A percentile compares a stretch with the other conserved stretches of the same genome.
Conservation (phyloP, 2,329 filamentous ascomycete genomes). For the Ascosphaera apis region DNA sequence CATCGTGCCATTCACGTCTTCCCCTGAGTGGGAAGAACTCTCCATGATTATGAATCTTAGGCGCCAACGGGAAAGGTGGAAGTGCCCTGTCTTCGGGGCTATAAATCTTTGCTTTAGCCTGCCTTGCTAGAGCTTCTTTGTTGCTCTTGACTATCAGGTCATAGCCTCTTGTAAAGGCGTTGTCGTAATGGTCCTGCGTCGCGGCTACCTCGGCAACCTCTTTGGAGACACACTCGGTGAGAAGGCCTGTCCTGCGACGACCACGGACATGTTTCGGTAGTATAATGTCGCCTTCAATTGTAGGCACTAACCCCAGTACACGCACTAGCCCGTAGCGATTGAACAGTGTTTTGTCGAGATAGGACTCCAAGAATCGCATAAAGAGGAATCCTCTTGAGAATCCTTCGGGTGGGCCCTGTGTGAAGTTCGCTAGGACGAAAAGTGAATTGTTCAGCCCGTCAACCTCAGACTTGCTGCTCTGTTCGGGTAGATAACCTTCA, state of each 20-base stretch:
- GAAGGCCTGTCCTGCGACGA: slow-evolving; percentile 32
- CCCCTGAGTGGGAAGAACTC: slow-evolving; percentile 16
- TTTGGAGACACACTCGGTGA: slow-evolving; percentile 34
- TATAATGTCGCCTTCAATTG: slow-evolving; percentile 33
- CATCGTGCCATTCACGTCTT: slow-evolving; percentile 15
- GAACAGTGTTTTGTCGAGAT: slow-evolving; percentile 36
- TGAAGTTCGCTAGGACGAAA: slow-evolving; percentile 47
- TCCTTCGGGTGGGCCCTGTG: slow-evolving; percentile 22
- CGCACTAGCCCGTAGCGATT: slow-evolving; percentile 59
- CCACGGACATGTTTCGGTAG: slow-evolving; percentile 36
- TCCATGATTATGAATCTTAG: slow-evolving; percentile 6
- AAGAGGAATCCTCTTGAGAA: slow-evolving; percentile 12
- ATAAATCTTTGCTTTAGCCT: slow-evolving; percentile 10
- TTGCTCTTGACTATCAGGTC: slow-evolving; percentile 9
- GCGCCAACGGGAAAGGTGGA: slow-evolving; percentile 9
- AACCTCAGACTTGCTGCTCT: slow-evolving; percentile 21
- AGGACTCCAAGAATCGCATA: slow-evolving; percentile 38
- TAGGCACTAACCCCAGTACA: slow-evolving; percentile 49
- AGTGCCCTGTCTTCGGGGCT: slow-evolving; percentile 12
- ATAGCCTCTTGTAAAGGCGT: slow-evolving; percentile 9
- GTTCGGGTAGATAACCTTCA: slow-evolving; percentile 26
- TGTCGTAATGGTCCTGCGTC: slow-evolving; percentile 13
- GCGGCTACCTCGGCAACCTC: slow-evolving; percentile 28
- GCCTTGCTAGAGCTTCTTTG: slow-evolving; percentile 11
- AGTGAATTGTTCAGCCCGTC: slow-evolving; percentile 45